Conservation (phyloP, 2,329 filamentous ascomycete genomes). For the Pyrenochaeta sp. region DNA sequence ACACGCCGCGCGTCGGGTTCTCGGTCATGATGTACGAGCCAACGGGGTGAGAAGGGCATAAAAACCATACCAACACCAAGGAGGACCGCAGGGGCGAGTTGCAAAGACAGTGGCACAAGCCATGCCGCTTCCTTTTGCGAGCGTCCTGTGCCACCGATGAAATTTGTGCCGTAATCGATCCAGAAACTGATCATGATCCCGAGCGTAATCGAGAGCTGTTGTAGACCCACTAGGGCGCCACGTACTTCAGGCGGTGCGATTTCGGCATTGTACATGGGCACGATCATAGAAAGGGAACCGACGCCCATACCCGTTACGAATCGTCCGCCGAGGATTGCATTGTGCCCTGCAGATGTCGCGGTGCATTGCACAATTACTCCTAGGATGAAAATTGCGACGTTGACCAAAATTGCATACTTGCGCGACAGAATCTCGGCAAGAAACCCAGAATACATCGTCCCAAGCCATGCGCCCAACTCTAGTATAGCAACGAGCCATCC, state of each 20-base stretch:
- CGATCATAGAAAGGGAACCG: constrained; percentile 57
- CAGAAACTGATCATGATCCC: constrained; percentile 45
- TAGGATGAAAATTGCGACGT: constrained; percentile 71
- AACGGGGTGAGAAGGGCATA: constrained; percentile 36
- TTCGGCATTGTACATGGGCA: constrained; percentile 58
- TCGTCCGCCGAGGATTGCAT: constrained; percentile 73
- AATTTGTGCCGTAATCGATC: constrained; percentile 41
- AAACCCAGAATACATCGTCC: constrained; percentile 73
- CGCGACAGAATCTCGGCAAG: constrained; percentile 73
- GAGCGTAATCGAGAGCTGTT: constrained; percentile 40
- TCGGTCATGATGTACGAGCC: constrained; percentile 37
- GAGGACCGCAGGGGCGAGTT: constrained; percentile 33
- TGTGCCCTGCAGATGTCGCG: constrained; percentile 60
- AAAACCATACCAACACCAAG: constrained; percentile 37
- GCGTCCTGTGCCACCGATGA: constrained; percentile 55
- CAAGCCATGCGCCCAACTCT: constrained; percentile 78
- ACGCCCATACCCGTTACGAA: constrained; percentile 66
- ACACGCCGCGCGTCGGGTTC: constrained; percentile 32
- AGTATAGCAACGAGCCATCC: constrained; percentile 68
- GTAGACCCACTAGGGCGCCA: constrained; percentile 38
- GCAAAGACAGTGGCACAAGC: constrained; percentile 37
- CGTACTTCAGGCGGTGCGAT: constrained; percentile 38
- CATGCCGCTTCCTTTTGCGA: constrained; percentile 36
- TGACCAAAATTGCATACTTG: constrained; percentile 74
- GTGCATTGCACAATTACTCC: constrained; percentile 74